Evolutionary conservation across 495 filamentous ascomycete species (phyloP).

Genomic region (Aspergillus campestris): DNA sequence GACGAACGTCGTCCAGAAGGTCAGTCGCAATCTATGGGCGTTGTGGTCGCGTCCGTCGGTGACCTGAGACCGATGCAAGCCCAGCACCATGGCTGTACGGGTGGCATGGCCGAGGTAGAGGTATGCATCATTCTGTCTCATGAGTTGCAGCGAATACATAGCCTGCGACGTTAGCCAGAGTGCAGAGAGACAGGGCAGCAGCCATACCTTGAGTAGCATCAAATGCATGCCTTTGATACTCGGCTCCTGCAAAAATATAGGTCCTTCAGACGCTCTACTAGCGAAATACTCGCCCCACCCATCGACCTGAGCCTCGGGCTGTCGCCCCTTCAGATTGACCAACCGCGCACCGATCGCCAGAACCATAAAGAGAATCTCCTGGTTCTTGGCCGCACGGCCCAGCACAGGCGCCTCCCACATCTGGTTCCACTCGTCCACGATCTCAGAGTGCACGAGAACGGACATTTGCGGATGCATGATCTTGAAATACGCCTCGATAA

Average conservation of each 20-base stretch:
- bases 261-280: constrained; percentile 3
- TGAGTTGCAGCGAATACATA: constrained; percentile 7
- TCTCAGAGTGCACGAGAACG: constrained; percentile 4
- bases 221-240: constrained; percentile 6
- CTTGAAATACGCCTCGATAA: constrained; percentile 6
- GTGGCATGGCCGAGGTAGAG: constrained; percentile 9
- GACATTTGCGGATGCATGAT: constrained; percentile 10
- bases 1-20: constrained; percentile 6
- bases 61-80: constrained; percentile 6
- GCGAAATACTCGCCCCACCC: constrained; percentile 9
- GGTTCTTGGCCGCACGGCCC: constrained; percentile 4
- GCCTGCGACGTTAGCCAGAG: background rate
- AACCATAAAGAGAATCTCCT: constrained; percentile 9
- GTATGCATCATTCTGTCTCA: constrained; percentile 10
- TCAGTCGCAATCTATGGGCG: constrained; percentile 6
- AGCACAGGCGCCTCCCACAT: constrained; percentile 8
- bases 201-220: constrained; percentile 8
- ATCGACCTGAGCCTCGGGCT: constrained; percentile 2
- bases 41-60: constrained; percentile 5
- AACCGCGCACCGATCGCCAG: constrained; percentile 5
- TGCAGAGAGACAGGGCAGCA: background rate
- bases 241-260: constrained; percentile 7
- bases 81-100: constrained; percentile 4
- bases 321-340: constrained; percentile 1
- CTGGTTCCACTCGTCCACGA: constrained; percentile 4